Percentiles rank a stretch among this genome's conserved stretches.
Evolutionary conservation across 495 filamentous ascomycete species (phyloP).

Genomic region (Letharia columbiana): DNA sequence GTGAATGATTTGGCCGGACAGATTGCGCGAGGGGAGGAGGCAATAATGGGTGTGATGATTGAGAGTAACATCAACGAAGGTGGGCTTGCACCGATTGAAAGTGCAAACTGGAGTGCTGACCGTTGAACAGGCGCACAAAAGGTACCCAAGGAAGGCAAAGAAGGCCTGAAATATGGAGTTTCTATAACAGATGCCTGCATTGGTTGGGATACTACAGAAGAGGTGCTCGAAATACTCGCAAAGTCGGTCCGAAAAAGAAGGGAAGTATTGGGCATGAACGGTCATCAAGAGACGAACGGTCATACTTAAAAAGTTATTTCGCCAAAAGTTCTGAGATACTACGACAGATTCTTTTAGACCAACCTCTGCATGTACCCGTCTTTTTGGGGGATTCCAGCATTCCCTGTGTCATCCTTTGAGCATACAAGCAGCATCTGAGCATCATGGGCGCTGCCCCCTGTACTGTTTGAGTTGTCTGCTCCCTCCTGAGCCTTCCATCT

Average conservation of each 20-base stretch:
- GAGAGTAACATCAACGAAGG: conserved; percentile 97
- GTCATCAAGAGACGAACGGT: conserved; percentile 27
- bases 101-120: neutral
- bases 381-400: neutral
- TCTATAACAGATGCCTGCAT: conserved; percentile 98
- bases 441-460: neutral
- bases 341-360: neutral
- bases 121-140: conserved; percentile 52
- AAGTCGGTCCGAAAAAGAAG: conserved; percentile 73
- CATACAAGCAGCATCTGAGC: neutral
- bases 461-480: neutral
- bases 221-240: conserved; percentile 78
- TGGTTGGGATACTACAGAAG: conserved; percentile 81
- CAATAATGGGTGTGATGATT: conserved; percentile 95
- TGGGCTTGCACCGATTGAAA: conserved; percentile 27
- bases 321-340: neutral
- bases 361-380: too few relatives aligned
- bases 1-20: conserved; percentile 76
- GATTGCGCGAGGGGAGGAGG: conserved; percentile 75
- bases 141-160: conserved; percentile 73
- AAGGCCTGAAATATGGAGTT: conserved; percentile 78
- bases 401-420: neutral
- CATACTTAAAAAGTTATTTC: neutral
- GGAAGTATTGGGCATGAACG: conserved; percentile 34
- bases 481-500: neutral